Percentiles rank a stretch among this genome's conserved stretches.
phyloP scores from a whole-genome alignment of 768 basidiomycete genomes.

The Symmetrospora coprosmae region DNA sequence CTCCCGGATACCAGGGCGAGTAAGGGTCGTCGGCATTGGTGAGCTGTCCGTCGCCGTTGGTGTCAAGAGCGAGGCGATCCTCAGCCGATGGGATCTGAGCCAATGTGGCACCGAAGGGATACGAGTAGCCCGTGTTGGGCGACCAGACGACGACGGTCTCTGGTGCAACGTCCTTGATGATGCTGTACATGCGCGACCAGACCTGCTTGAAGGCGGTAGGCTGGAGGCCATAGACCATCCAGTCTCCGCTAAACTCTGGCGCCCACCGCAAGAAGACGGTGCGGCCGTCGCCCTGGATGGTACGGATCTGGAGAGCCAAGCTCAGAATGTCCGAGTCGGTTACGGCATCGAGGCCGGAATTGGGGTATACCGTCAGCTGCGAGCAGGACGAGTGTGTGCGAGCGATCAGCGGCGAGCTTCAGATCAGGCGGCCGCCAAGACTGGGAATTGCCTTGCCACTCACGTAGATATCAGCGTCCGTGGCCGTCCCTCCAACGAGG shows the following conservation, averaged over 20 bases:
- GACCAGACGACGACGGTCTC: slow-evolving; percentile 33
- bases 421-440: neutral
- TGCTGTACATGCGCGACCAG: slow-evolving; percentile 29
- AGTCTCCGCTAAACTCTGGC: slow-evolving; percentile 33
- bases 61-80: slow-evolving; percentile 31
- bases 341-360: slow-evolving; percentile 27
- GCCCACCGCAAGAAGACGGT: slow-evolving; percentile 33
- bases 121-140: slow-evolving; percentile 29
- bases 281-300: slow-evolving; percentile 19
- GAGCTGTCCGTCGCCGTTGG: slow-evolving; percentile 29
- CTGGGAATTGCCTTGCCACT: neutral
- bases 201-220: slow-evolving; percentile 27
- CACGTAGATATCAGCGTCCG: slow-evolving; percentile 14
- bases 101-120: slow-evolving; percentile 28
- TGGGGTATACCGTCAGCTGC: slow-evolving; percentile 34
- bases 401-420: neutral
- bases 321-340: slow-evolving; percentile 29
- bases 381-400: slow-evolving; percentile 23
- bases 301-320: slow-evolving; percentile 30
- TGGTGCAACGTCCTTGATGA: slow-evolving; percentile 30
- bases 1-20: slow-evolving; percentile 33
- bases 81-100: slow-evolving; percentile 1
- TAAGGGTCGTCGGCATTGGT: slow-evolving; percentile 29
- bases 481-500: slow-evolving; percentile 12
- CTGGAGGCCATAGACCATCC: slow-evolving; percentile 29